Evolutionary conservation across 306 rosid genomes (phyloP), one percentile per base, ranked within the genome.

Genomic region (Crotalaria pallida): DNA sequence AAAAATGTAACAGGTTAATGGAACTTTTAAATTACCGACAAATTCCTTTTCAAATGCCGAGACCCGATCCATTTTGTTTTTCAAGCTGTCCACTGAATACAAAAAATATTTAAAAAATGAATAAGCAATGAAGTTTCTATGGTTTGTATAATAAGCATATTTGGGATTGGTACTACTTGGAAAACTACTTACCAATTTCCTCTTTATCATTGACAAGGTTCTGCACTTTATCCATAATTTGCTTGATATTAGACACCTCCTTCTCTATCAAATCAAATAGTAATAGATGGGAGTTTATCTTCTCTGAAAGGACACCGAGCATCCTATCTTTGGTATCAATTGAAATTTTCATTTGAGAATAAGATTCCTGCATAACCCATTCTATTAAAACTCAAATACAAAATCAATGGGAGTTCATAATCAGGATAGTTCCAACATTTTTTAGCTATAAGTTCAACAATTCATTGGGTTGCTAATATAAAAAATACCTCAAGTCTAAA

Each of bases 251-350:
- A 67, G 26, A 64, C 15, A 79, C 88, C 75, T 89, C 97, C 77
- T 89, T 89, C 69, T 84, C 88, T 72, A 85, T 84, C 22, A 94
- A 86, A 83, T 92, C 89, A 73, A 85, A 92, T 71, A 85, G 83
- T 48, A 64, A 70, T 9, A 82, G 68, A 69, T 87, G 86, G 34
- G 90, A 87, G 43, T 78, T 85, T 78, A 90, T 71, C 78, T 87
- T 91, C 82, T 89, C 96, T 5, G 88, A 79, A 65, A 87, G 85
- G 50, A 89, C 80, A 69, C 56, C 8, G 29, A 92, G 78, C 86
- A 77, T 83, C 80, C 88, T 85, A 68, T 86, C 90, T 77, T 86
- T 81, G 72, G 47, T 41, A 71, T 84, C 79, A 57, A 84, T 55
- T 51, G 89, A 71, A 19, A 80, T 81, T 72, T 81, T 87, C 90